Conservation (phyloP, 495 filamentous ascomycete genomes). For the Diplogelasinospora grovesii region DNA sequence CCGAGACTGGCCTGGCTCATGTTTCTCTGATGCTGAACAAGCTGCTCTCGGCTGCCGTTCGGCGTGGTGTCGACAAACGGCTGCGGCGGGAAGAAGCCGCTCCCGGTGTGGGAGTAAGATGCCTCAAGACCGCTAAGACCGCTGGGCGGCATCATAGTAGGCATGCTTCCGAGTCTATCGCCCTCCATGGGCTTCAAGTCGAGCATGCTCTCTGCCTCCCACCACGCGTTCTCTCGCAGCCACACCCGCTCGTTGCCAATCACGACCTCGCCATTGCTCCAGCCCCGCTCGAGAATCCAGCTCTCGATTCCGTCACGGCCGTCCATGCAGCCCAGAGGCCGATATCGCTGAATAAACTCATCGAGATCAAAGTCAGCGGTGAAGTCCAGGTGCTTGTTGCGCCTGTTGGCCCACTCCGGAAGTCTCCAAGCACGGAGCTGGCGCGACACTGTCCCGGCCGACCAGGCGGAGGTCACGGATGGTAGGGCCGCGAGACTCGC, state of each 20-base stretch:
- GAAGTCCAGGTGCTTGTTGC: constrained; percentile 89
- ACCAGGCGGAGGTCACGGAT: constrained; percentile 68
- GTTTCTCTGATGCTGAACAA: constrained; percentile 56
- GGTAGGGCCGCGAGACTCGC: constrained; percentile 56
- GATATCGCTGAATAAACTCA: constrained; percentile 80
- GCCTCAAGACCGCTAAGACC: constrained; percentile 53
- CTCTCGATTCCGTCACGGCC: constrained; percentile 90
- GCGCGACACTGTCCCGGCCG: constrained; percentile 81
- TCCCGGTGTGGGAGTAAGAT: constrained; percentile 57
- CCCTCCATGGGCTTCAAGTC: constrained; percentile 67
- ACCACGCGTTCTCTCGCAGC: constrained; percentile 93
- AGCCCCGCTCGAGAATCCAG: constrained; percentile 92
- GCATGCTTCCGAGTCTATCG: constrained; percentile 35
- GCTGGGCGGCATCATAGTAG: constrained; percentile 41
- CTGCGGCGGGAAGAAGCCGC: constrained; percentile 63
- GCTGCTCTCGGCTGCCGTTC: constrained; percentile 63
- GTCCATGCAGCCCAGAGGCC: constrained; percentile 76
- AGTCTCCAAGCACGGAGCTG: constrained; percentile 90
- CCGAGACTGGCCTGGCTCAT: constrained; percentile 50
- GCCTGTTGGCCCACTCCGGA: constrained; percentile 91
- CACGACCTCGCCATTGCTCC: constrained; percentile 96
- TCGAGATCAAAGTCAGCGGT: constrained; percentile 94
- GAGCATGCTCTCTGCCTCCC: constrained; percentile 96
- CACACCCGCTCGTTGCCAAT: constrained; percentile 86
- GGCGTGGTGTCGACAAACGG: constrained; percentile 52